phyloP scores from a whole-genome alignment of 2,329 filamentous ascomycete genomes.

The Verticillium tricorpus region DNA sequence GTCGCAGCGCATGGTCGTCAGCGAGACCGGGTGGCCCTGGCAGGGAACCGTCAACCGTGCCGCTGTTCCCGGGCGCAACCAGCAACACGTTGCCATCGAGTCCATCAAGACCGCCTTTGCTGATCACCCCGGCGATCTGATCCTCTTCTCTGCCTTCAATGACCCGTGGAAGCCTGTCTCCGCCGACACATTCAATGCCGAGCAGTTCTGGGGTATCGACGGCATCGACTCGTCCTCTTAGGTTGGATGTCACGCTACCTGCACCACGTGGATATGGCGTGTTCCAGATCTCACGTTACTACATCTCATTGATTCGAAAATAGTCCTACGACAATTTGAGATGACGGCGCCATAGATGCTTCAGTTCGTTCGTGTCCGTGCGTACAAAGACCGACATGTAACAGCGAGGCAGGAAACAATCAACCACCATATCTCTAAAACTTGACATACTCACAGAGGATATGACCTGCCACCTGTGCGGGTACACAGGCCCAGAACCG shows the following conservation, averaged over 20 bases:
- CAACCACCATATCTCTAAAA: too few species aligned
- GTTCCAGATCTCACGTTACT: neutral
- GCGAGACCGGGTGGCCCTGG: slow-evolving; percentile 82
- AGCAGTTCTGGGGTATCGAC: slow-evolving; percentile 71
- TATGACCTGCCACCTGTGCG: too few species aligned
- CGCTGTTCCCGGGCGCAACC: slow-evolving; percentile 63
- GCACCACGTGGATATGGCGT: too few species aligned
- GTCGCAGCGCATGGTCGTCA: slow-evolving; percentile 63
- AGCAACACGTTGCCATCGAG: slow-evolving; percentile 62
- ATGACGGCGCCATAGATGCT: too few species aligned
- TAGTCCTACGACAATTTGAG: too few species aligned
- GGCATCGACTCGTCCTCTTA: slow-evolving; percentile 18
- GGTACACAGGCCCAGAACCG: too few species aligned
- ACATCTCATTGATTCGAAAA: too few species aligned
- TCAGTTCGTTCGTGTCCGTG: too few species aligned
- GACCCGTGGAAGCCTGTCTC: slow-evolving; percentile 71
- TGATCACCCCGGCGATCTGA: slow-evolving; percentile 44
- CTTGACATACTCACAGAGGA: too few species aligned
- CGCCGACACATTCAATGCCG: slow-evolving; percentile 60
- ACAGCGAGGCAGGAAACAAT: too few species aligned
- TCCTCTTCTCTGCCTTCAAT: slow-evolving; percentile 78
- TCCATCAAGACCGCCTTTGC: slow-evolving; percentile 60
- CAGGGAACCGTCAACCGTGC: slow-evolving; percentile 59
- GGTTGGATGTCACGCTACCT: neutral
- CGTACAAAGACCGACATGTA: too few species aligned